Evolutionary conservation across 139 green algal species (phyloP).

Genomic region (Picochlorum sp.): DNA sequence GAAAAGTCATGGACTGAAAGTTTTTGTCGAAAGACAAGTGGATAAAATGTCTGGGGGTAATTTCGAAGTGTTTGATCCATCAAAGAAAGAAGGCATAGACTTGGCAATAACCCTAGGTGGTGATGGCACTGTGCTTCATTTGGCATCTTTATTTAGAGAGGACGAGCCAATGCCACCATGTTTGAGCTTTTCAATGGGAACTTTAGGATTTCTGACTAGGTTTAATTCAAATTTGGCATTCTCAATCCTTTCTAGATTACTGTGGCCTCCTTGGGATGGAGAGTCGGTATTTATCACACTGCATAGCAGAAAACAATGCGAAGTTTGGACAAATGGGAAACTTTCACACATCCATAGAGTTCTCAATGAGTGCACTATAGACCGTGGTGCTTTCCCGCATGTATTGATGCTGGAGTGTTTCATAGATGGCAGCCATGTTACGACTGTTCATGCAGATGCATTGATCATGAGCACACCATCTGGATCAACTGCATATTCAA

Average conservation of each 20-base stretch:
- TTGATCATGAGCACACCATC: constrained; percentile 81
- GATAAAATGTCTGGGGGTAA: constrained; percentile 31
- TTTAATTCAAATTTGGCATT: constrained; percentile 71
- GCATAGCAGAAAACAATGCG: constrained; percentile 60
- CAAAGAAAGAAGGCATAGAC: background rate
- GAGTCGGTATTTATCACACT: constrained; percentile 80
- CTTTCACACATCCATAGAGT: constrained; percentile 54
- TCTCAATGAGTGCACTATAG: constrained; percentile 70
- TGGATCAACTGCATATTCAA: constrained; percentile 77
- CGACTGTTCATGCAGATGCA: constrained; percentile 66
- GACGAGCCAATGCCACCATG: constrained; percentile 74
- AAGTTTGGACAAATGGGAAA: constrained; percentile 37
- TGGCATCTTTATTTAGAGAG: constrained; percentile 60
- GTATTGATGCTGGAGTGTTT: constrained; percentile 66
- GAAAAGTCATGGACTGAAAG: constrained; percentile 28
- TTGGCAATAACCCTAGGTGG: constrained; percentile 17
- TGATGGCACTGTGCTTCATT: constrained; percentile 72
- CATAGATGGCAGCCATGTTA: constrained; percentile 70
- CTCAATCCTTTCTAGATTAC: constrained; percentile 41
- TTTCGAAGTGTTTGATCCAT: constrained; percentile 15
- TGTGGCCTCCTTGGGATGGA: constrained; percentile 39
- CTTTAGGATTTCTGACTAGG: constrained; percentile 82
- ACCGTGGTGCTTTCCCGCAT: constrained; percentile 54
- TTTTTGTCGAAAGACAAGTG: constrained; percentile 65
- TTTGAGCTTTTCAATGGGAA: constrained; percentile 83